Percentiles rank a stretch among this genome's conserved stretches.
These are phyloP conservation scores for Pythium sukuiense DNA, from an alignment of 352 stramenopile genomes.

Conservation along the genomic window DNA sequence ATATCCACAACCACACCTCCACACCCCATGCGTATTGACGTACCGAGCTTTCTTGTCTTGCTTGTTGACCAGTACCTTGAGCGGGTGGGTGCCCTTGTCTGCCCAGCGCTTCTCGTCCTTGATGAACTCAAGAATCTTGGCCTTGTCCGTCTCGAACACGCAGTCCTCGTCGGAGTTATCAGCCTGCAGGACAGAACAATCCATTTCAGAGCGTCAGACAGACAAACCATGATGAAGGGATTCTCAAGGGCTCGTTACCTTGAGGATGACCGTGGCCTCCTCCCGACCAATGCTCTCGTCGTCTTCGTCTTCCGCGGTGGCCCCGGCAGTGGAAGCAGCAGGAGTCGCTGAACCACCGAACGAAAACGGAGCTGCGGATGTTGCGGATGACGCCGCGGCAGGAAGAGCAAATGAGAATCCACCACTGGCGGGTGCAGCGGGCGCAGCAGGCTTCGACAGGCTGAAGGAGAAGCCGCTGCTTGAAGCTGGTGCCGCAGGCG, in stretches of 20 bases:
- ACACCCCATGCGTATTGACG: neutral
- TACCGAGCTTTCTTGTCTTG: constrained; percentile 63
- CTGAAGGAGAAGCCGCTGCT: constrained; percentile 39
- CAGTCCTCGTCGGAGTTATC: constrained; percentile 70
- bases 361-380: constrained; percentile 16
- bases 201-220: neutral
- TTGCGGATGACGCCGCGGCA: neutral
- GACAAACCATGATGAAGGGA: too few relatives aligned
- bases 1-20: neutral
- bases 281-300: constrained; percentile 83
- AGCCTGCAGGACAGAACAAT: constrained; percentile 30
- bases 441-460: constrained; percentile 14
- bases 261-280: constrained; percentile 85
- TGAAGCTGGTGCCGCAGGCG: constrained; percentile 21
- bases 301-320: constrained; percentile 48
- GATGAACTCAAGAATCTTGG: constrained; percentile 85
- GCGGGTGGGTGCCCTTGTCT: constrained; percentile 79
- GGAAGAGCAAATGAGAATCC: constrained; percentile 27
- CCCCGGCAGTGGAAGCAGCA: constrained; percentile 19
- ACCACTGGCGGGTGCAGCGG: constrained; percentile 4
- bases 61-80: constrained; percentile 82
- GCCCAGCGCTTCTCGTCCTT: constrained; percentile 88
- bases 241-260: constrained; percentile 42
- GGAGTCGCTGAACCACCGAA: constrained; percentile 27
- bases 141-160: constrained; percentile 76